phyloP scores from a whole-genome alignment of 768 basidiomycete species.

The Coprinopsis marcescibilis region DNA sequence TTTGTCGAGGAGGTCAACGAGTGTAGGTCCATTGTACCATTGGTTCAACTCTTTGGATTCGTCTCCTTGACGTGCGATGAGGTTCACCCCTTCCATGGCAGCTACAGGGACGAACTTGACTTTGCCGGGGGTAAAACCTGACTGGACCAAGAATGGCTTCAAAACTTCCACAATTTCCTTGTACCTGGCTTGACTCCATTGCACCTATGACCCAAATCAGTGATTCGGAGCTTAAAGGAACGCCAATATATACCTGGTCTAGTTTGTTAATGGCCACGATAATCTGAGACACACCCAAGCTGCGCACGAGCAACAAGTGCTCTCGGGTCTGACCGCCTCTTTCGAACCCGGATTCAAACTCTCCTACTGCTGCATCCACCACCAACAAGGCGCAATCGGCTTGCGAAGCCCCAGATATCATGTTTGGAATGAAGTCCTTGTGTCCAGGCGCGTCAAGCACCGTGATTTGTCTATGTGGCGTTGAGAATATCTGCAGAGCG shows the following conservation, averaged over 20 bases:
- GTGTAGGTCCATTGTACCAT: slow-evolving; percentile 86
- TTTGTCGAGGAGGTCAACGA: slow-evolving; percentile 78
- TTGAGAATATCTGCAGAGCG: slow-evolving; percentile 73
- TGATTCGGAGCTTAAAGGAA: neutral
- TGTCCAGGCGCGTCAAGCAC: slow-evolving; percentile 98
- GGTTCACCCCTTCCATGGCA: slow-evolving; percentile 86
- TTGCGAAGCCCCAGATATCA: slow-evolving; percentile 98
- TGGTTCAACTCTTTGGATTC: slow-evolving; percentile 40
- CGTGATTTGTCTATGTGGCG: slow-evolving; percentile 73
- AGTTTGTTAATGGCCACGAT: slow-evolving; percentile 94
- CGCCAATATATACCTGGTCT: slow-evolving; percentile 59
- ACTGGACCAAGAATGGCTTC: slow-evolving; percentile 77
- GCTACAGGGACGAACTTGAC: slow-evolving; percentile 84
- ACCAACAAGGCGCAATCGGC: slow-evolving; percentile 94
- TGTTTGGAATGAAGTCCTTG: slow-evolving; percentile 96
- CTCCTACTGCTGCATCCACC: slow-evolving; percentile 83
- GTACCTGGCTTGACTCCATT: slow-evolving; percentile 79
- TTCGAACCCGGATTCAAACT: slow-evolving; percentile 95
- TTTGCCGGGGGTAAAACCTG: slow-evolving; percentile 79
- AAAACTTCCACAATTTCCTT: slow-evolving; percentile 75
- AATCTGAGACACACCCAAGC: slow-evolving; percentile 87
- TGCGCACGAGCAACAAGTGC: slow-evolving; percentile 86
- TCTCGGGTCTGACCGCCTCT: slow-evolving; percentile 94
- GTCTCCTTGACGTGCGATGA: slow-evolving; percentile 46
- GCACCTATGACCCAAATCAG: slow-evolving; percentile 66